Conservation (phyloP, 352 stramenopile genomes). For the Thalassiosira sp. region DNA sequence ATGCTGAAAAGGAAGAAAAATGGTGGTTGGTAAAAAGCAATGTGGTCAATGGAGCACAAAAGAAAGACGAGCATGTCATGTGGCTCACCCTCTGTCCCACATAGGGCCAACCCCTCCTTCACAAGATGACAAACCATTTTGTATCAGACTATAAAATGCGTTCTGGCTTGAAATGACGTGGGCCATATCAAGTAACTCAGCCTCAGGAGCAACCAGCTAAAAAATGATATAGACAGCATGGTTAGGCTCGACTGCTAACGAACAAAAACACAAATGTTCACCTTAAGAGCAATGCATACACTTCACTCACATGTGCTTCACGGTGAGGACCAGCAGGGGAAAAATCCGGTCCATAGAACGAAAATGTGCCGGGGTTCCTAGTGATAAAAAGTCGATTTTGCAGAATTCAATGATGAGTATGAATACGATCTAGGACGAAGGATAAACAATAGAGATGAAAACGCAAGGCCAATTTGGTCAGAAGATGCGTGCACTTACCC, state of each 20-base stretch:
- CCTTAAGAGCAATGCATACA: too few relatives aligned
- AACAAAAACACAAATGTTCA: too few relatives aligned
- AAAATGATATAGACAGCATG: too few relatives aligned
- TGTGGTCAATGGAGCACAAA: not conserved
- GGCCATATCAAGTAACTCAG: slow-evolving; percentile 31
- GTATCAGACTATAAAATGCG: slow-evolving; percentile 28
- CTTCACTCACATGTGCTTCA: slow-evolving; percentile 10
- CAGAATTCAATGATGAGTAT: too few relatives aligned
- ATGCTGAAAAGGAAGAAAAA: not conserved
- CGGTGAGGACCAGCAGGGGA: slow-evolving; percentile 20
- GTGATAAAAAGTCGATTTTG: too few relatives aligned
- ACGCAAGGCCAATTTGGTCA: too few relatives aligned
- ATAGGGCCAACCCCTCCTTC: slow-evolving; percentile 17
- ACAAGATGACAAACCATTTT: slow-evolving; percentile 26
- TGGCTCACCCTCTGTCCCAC: not conserved
- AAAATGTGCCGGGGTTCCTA: slow-evolving; percentile 61
- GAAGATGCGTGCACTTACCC: too few relatives aligned
- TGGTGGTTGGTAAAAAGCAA: not conserved
- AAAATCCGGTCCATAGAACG: slow-evolving; percentile 39
- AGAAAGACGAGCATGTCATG: not conserved
- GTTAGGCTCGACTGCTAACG: too few relatives aligned
- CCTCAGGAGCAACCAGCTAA: slow-evolving; percentile 17
- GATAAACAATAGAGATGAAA: too few relatives aligned
- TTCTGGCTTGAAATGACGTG: slow-evolving; percentile 38
- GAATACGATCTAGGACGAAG: too few relatives aligned